Evolutionary conservation across 192 early-diverging fungal genomes (phyloP), one percentile per base, ranked within the genome.

Genomic region (Coemansia sp.): DNA sequence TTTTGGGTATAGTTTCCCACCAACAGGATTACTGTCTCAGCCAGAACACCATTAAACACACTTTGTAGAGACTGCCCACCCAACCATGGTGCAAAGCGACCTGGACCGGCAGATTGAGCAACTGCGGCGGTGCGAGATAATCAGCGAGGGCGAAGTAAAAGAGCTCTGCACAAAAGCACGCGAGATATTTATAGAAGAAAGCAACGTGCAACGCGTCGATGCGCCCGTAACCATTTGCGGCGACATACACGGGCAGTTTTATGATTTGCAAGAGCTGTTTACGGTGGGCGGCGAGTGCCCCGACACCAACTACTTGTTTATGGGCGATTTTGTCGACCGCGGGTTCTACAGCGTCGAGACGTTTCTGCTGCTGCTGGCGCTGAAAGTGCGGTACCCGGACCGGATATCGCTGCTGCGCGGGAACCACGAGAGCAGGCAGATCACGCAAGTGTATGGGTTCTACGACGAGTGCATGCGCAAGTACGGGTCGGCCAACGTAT

Each of bases 361-460:
- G 5, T 96, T 99, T 64, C 76, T 94, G n/a, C 84, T 99, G 38
- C 81, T 99, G 24, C 81, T 99, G 25, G 91, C 94, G 11, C 84
- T 99, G 3, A 99, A 99, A 76, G 87, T 86, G 56, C 88, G 94
- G 64, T 93, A 92, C 81, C 87, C 88, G 18, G 92, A 98, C 73
- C 85, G 93, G 58, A 94, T 98, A 31, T 93, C 93, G 17, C 80
- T 97, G 50, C 86, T 97, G 68, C 88, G 94, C 37, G 94, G 94
- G 63, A 97, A 97, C 84, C 93, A 95, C 79, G 93, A 96, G 79
- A 87, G 85, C 50, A 68, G 93, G 62, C 94, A 97, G 73, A 95
- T 96, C 60, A 97, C 93, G n/a, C 95, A 97, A 79, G 95, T 98
- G 23, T 98, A 98, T 73, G 95, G 95, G 47, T 96, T 98, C 68